A percentile compares a stretch with the other conserved stretches of the same genome.
These are phyloP conservation scores for Mycena filopes DNA, from an alignment of 768 basidiomycete genomes.

Conservation along the genomic window DNA sequence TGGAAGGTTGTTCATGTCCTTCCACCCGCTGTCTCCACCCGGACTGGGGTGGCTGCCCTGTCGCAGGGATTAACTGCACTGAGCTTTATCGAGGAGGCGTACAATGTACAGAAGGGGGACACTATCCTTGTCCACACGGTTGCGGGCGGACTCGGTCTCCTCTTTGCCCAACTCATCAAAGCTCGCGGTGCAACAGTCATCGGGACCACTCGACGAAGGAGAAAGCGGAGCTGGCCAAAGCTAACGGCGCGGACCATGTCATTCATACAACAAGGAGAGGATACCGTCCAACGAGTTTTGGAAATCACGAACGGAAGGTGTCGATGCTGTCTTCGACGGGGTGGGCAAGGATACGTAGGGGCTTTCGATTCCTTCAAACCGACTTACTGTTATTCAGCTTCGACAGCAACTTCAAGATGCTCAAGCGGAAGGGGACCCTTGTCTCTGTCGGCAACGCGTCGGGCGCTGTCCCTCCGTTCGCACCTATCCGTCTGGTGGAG, in stretches of 20 bases:
- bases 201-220: constrained; percentile 89
- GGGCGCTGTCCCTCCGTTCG: constrained; percentile 81
- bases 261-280: constrained; percentile 82
- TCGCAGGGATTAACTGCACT: constrained; percentile 85
- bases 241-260: constrained; percentile 87
- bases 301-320: constrained; percentile 84
- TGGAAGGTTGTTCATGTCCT: constrained; percentile 69
- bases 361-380: neutral
- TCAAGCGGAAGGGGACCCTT: constrained; percentile 88
- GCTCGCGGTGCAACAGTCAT: constrained; percentile 88
- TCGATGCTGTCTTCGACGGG: constrained; percentile 91
- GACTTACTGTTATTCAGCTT: constrained; percentile 55
- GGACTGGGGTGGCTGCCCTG: constrained; percentile 71
- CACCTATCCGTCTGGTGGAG: constrained; percentile 74
- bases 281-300: constrained; percentile 77
- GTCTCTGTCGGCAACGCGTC: constrained; percentile 95
- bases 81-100: constrained; percentile 85
- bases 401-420: constrained; percentile 82
- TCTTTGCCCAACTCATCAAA: constrained; percentile 76
- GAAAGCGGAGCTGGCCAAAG: constrained; percentile 84
- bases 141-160: constrained; percentile 87
- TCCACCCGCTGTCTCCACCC: constrained; percentile 68
- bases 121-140: constrained; percentile 89
- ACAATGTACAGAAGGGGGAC: constrained; percentile 84
- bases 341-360: constrained; percentile 96